Base-by-base conservation (phyloP, 305 asterid species). In the Vinca major region DNA sequence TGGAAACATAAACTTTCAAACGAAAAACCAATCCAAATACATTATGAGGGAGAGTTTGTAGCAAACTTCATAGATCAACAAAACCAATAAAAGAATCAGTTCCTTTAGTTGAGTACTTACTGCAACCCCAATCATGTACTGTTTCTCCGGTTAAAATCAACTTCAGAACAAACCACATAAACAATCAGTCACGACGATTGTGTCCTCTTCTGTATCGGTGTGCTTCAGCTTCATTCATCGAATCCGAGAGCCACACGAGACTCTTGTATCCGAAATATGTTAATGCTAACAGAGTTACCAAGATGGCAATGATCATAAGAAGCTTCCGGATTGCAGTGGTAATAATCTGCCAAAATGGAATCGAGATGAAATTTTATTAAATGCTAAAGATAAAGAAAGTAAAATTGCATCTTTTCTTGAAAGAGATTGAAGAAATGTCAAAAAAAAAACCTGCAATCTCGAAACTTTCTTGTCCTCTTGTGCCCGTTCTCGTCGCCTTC, bases 221-320 rank as follows among this genome's bases (percentile, higher is more conserved):
- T 45, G 70, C 40, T 78, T 92, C 97, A 39, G 69, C 68, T 78
- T 85, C 83, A 67, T 92, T 88, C 98, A 92, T 89, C 87, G 90
- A 79, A 74, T 92, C 97, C 9, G 90, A 84, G 56, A 92, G 85
- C 95, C 88, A 73, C 63, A 86, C 1, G 33, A 92, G 84, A 67
- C 89, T 84, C 69, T 83, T 85, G 70, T 82, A 88, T 14, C 96
- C 89, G 2, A 67, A 85, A 71, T 80, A 84, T 20, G 80, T 80
- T 36, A 78, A 82, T 41, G 80, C 82, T 69, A 79, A 65, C 45
- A 86, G 39, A 47, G 76, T 64, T 8, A 73, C 68, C 44, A 65
- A 78, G 52, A 85, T 62, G 41, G 75, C 40, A 52, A 84, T 71
- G 65, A 80, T 2, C 81, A 88, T 71, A 58, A 86, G 65, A 67